A percentile compares a stretch with the other conserved stretches of the same genome.
Conservation (phyloP, 345 rosid species). For the Gossypium bickii region DNA sequence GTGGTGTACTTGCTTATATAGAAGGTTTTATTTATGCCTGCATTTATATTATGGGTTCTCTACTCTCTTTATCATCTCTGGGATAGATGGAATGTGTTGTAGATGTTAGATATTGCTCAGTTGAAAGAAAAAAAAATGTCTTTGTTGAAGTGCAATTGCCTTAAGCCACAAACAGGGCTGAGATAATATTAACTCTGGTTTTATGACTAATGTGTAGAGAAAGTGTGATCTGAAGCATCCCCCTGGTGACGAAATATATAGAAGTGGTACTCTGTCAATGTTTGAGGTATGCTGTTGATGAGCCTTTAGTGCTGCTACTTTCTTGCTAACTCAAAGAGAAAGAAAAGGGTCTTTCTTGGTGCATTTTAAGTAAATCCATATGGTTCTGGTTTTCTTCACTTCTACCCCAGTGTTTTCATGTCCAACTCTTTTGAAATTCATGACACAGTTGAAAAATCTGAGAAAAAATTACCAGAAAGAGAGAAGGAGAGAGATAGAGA, state of each 20-base stretch:
- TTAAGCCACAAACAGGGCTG: neutral
- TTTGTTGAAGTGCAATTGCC: neutral
- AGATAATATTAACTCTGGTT: conserved; percentile 5
- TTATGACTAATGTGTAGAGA: conserved; percentile 38
- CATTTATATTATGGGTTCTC: neutral
- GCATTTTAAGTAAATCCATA: neutral
- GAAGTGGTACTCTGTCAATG: conserved; percentile 96
- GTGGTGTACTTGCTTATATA: neutral
- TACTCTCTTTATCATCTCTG: neutral
- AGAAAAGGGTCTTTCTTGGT: neutral
- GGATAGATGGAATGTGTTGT: conserved; percentile 2
- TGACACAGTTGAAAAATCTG: too few relatives aligned
- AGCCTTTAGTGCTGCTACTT: neutral
- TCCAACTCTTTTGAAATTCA: too few relatives aligned
- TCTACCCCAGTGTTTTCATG: neutral
- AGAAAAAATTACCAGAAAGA: too few relatives aligned
- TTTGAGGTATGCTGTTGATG: conserved; percentile 64
- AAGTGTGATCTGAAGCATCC: conserved; percentile 98
- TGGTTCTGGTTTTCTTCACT: neutral
- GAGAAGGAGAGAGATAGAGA: too few relatives aligned
- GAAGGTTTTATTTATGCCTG: neutral
- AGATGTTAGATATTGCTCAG: neutral
- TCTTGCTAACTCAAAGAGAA: neutral
- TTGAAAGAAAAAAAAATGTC: neutral
- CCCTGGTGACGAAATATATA: conserved; percentile 97